Evolutionary conservation across 148 eudicot species (phyloP).

Genomic region (Selenicereus undatus): DNA sequence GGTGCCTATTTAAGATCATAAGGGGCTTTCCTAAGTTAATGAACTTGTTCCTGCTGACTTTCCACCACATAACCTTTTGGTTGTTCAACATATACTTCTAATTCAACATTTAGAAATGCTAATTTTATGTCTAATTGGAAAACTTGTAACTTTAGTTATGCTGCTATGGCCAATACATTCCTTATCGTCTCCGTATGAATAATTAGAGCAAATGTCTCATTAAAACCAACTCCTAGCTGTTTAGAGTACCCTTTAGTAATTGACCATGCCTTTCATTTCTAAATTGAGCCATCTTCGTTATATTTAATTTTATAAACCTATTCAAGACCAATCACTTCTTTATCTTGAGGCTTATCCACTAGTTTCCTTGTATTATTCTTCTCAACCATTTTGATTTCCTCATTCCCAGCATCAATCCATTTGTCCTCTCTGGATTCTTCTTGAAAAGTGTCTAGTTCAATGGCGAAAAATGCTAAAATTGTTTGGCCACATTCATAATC

Average conservation of each 20-base stretch:
- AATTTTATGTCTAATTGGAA: conserved; percentile 20
- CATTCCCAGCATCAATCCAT: not conserved
- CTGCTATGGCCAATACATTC: not conserved
- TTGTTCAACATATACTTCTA: conserved; percentile 26
- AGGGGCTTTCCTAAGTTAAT: not conserved
- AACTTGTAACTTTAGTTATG: not conserved
- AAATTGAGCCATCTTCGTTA: not conserved
- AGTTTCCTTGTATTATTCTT: not conserved
- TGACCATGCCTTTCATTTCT: conserved; percentile 15
- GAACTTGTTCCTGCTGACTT: not conserved
- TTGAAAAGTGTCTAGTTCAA: not conserved
- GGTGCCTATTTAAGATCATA: not conserved
- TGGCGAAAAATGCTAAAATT: too few relatives aligned
- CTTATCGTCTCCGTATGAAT: conserved; percentile 16
- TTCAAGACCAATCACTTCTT: conserved; percentile 19
- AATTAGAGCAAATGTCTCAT: conserved; percentile 13
- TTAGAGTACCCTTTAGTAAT: conserved; percentile 17
- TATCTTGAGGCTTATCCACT: not conserved
- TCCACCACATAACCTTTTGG: not conserved
- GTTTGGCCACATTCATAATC: not conserved
- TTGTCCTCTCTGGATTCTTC: not conserved
- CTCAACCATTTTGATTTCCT: not conserved
- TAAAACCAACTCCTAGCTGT: not conserved
- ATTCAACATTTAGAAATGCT: conserved; percentile 13
- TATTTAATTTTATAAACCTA: conserved; percentile 24